Percentiles rank a stretch among this genome's conserved stretches.
Conservation (phyloP, 1,284 basidiomycete genomes). For the Ustilago loliicola region DNA sequence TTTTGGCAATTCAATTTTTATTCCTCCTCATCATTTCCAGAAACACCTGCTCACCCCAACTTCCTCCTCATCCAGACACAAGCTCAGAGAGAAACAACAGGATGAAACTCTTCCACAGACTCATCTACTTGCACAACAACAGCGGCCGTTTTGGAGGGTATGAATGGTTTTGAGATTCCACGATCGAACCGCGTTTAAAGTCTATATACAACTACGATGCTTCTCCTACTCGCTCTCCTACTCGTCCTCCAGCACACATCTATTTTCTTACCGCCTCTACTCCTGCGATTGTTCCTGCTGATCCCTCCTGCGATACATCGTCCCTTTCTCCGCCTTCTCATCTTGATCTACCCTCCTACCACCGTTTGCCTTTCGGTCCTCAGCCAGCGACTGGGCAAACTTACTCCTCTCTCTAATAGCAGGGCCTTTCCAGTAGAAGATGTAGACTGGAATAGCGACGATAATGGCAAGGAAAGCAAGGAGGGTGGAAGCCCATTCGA, state of each 20-base stretch:
- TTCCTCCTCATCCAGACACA: too few species aligned
- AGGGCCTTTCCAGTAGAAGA: constrained; percentile 72
- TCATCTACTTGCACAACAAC: too few species aligned
- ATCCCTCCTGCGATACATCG: constrained; percentile 16
- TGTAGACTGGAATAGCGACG: constrained; percentile 71
- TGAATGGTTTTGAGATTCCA: too few species aligned
- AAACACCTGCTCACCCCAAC: too few species aligned
- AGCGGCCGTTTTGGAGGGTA: too few species aligned
- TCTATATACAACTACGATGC: too few species aligned
- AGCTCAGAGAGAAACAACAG: too few species aligned
- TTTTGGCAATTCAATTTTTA: too few species aligned
- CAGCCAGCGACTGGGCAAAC: constrained; percentile 71
- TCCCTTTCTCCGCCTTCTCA: constrained; percentile 33
- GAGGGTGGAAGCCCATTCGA: constrained; percentile 71
- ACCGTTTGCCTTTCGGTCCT: constrained; percentile 67
- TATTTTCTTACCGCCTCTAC: neutral
- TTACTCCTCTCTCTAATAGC: constrained; percentile 70
- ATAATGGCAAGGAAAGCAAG: constrained; percentile 71
- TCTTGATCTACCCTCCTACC: constrained; percentile 38
- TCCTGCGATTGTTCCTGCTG: constrained; percentile 14
- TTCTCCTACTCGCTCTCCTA: too few species aligned
- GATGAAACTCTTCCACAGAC: too few species aligned
- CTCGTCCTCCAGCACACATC: neutral
- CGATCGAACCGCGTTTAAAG: too few species aligned
- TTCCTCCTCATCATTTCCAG: too few species aligned